Conservation (phyloP, 192 early-diverging fungal species). For the Paraglomus occultum region DNA sequence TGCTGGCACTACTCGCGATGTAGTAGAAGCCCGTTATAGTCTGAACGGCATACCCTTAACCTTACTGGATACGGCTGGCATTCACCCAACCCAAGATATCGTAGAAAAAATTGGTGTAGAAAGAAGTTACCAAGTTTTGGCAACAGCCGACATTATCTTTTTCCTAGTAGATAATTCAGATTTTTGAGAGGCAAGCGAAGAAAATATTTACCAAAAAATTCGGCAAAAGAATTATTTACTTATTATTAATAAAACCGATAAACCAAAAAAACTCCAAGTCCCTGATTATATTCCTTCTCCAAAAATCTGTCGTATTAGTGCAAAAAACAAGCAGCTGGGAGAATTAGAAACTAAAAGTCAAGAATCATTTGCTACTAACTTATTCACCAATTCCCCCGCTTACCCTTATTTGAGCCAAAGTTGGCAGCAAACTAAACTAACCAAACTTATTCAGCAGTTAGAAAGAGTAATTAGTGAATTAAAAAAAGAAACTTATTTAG, state of each 20-base stretch:
- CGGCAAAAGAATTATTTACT: not conserved
- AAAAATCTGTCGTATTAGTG: not conserved
- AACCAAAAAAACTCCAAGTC: not conserved
- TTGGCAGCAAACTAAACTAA: constrained; percentile 2
- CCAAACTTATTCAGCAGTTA: constrained; percentile 1
- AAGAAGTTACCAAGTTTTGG: not conserved
- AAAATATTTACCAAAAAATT: constrained; percentile 6
- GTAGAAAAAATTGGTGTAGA: constrained; percentile 11
- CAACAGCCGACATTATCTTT: constrained; percentile 5
- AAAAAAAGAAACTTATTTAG: constrained; percentile 20
- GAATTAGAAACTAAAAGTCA: constrained; percentile 8
- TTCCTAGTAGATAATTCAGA: not conserved
- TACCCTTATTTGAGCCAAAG: constrained; percentile 11
- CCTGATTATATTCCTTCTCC: not conserved
- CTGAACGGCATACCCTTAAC: not conserved
- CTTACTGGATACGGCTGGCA: constrained; percentile 1
- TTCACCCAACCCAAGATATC: not conserved
- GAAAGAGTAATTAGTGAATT: constrained; percentile 1
- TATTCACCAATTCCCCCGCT: not conserved
- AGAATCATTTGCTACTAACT: not conserved
- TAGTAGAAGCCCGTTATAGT: constrained; percentile 5
- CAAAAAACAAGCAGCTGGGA: not conserved
- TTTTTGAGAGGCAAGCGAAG: not conserved
- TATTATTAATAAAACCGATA: constrained; percentile 8
- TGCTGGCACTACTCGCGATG: constrained; percentile 8